Base-by-base conservation (phyloP, 495 filamentous ascomycete genomes). In the Podospora appendiculata region DNA sequence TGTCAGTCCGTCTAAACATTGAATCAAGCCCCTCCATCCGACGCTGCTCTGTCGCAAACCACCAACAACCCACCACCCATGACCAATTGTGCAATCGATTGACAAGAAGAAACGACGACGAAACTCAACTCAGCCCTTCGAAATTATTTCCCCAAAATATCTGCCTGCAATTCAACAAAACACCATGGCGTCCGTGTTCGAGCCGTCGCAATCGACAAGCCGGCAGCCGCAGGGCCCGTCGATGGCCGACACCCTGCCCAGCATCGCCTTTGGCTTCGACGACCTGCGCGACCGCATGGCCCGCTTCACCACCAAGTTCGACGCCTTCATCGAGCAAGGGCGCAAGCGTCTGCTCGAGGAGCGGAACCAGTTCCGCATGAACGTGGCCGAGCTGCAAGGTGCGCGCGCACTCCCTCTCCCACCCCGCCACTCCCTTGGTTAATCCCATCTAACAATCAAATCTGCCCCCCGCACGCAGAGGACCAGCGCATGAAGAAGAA, bases 241-340 rank as follows among this genome's bases (percentile, higher is more conserved):
- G 17, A 69, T 79, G 64, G 88, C 89, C 36, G 89, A 93, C 67
- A 82, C 83, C 11, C 81, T 96, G 8, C 93, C 93, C 38, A 88
- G 75, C 66, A 87, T 96, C 69, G 90, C 93, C 70, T 96, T 97
- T 68, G 90, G 89, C 52, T 97, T 97, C 70, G 92, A 97, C 53
- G 90, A 96, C 55, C 74, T 98, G 54, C 91, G 91, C 68, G 89
- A 89, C 57, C 85, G 89, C 70, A 97, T 98, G 92, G 82, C 87
- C 32, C 86, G 86, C 47, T 98, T 98, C 67, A 97, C 89, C 0
- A 81, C 82, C 9, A 86, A 80, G 51, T 98, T 98, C 58, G 93
- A 97, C 62, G 84, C 84, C 7, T 96, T 96, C 62, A 96, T 98
- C 58, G 90, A 95, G 56, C 81, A 85, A 51, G 89, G 90, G 4